These are phyloP conservation scores for Phytophthora brassicae DNA, from an alignment of 352 stramenopile genomes.

Conservation along the genomic window DNA sequence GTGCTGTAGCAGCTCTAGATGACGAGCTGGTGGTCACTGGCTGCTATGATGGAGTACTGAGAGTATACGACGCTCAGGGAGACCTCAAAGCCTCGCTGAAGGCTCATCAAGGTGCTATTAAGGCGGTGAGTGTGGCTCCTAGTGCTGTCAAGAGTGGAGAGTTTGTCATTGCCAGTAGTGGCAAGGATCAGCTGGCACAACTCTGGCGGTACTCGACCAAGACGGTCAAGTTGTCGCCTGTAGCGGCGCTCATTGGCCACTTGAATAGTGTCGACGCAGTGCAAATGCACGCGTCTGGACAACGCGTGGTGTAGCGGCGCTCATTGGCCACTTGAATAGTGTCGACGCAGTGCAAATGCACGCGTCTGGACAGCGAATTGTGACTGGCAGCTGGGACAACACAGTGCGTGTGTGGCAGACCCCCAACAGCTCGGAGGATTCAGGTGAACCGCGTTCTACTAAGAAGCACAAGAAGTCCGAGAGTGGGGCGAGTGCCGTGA, in stretches of 20 bases:
- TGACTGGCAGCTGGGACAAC: conserved; percentile 85
- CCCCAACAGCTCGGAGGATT: conserved; percentile 15
- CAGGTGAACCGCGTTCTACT: conserved; percentile 37
- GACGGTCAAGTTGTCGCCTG: conserved; percentile 41
- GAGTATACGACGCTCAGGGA: conserved; percentile 66
- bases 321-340: conserved; percentile 82
- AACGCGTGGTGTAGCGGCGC: conserved; percentile 50
- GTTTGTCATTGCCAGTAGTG: conserved; percentile 70
- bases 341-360: conserved; percentile 61
- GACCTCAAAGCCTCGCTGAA: conserved; percentile 65
- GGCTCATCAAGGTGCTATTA: conserved; percentile 78
- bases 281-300: conserved; percentile 27
- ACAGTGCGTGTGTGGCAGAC: conserved; percentile 77
- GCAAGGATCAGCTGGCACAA: conserved; percentile 78
- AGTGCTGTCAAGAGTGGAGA: conserved; percentile 29
- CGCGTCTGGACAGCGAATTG: conserved; percentile 34
- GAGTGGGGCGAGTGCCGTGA: conserved; percentile 33
- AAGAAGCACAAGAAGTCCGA: conserved; percentile 77
- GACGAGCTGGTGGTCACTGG: conserved; percentile 68
- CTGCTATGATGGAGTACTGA: conserved; percentile 86
- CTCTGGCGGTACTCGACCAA: conserved; percentile 56
- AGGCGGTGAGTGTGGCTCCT: conserved; percentile 46
- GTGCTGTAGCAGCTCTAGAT: conserved; percentile 52
- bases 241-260: conserved; percentile 68
- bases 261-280: conserved; percentile 84